These are phyloP conservation scores for Coemansia biformis DNA, from an alignment of 192 early-diverging fungal genomes.

Conservation along the genomic window DNA sequence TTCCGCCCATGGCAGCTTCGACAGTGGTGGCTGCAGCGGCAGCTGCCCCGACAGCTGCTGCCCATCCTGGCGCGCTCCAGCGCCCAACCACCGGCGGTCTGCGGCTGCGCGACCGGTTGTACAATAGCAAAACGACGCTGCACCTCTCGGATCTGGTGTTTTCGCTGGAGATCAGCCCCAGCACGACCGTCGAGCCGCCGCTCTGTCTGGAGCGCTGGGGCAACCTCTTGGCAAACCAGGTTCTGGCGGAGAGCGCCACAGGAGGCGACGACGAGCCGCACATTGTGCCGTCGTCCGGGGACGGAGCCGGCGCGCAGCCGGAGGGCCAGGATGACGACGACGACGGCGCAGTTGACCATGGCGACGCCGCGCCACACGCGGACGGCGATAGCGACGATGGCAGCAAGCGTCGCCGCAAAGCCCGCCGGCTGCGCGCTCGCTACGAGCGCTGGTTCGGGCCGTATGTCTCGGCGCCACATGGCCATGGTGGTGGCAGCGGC, in stretches of 20 bases:
- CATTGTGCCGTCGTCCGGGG: too few relatives aligned
- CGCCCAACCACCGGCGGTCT: slow-evolving; percentile 34
- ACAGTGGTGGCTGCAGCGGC: too few relatives aligned
- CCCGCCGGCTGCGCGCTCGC: slow-evolving; percentile 43
- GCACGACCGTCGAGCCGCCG: slow-evolving; percentile 59
- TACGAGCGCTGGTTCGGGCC: slow-evolving; percentile 51
- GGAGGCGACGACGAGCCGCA: background rate
- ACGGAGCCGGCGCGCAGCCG: slow-evolving; percentile 1
- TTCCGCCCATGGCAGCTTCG: background rate
- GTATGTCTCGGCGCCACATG: slow-evolving; percentile 37
- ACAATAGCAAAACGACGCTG: slow-evolving; percentile 44
- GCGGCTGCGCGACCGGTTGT: slow-evolving; percentile 45
- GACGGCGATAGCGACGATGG: slow-evolving; percentile 19
- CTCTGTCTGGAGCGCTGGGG: slow-evolving; percentile 56
- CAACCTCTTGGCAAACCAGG: slow-evolving; percentile 54
- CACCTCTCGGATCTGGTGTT: slow-evolving; percentile 59
- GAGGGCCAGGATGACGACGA: slow-evolving; percentile 1
- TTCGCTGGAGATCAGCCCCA: slow-evolving; percentile 60
- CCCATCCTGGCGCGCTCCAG: background rate
- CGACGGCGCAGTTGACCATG: background rate
- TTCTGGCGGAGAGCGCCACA: slow-evolving; percentile 21
- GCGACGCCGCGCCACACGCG: background rate
- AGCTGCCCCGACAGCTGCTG: too few relatives aligned
- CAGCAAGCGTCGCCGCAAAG: slow-evolving; percentile 32
- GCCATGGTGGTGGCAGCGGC: slow-evolving; percentile 14